Base-by-base conservation (phyloP, 2,329 filamentous ascomycete genomes). In the Diaporthe sp. region DNA sequence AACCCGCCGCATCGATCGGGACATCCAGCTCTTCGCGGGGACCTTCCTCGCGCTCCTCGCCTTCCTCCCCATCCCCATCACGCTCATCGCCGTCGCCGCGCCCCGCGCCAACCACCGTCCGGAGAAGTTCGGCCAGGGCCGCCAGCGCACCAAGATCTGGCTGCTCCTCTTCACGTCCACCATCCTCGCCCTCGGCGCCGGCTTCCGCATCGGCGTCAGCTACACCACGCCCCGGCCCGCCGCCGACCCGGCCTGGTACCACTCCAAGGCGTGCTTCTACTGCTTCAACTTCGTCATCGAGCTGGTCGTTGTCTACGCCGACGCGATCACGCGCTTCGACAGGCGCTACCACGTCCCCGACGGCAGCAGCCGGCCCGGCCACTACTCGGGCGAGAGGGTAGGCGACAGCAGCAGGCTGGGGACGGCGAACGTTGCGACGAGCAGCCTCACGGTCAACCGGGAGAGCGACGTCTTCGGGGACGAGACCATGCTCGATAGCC, bases 231-330 rank as follows among this genome's bases (percentile, higher is more conserved):
- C 75, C 7, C 88, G 88, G 39, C 90, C 87, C 4, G 79, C 80
- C 74, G 85, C 59, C 15, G 57, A 90, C 74, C 91, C 94, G 2
- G 92, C 92, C 7, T 94, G 92, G 89, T 96, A 92, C 81, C 89
- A 95, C 79, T 86, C 86, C 80, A 94, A 93, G 82, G 89, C 92
- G 2, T 91, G 90, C 79, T 98, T 95, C 86, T 98, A 97, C 85
- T 85, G 92, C 81, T 94, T 97, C 86, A 94, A 94, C 84, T 97
- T 94, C 81, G 86, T 86, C 22, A 87, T 96, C 51, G 95, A 98
- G 83, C 85, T 96, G 55, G 81, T 93, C 34, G 91, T 95, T 51
- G 88, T 96, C 6, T 89, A 88, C 72, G 84, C 92, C 12, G 96
- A 94, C 83, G 88, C 92, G 0, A 80, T 93, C 22, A 83, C 89